Evolutionary conservation across 2,329 filamentous ascomycete genomes (phyloP).

Genomic region (Colletotrichum magnum): DNA sequence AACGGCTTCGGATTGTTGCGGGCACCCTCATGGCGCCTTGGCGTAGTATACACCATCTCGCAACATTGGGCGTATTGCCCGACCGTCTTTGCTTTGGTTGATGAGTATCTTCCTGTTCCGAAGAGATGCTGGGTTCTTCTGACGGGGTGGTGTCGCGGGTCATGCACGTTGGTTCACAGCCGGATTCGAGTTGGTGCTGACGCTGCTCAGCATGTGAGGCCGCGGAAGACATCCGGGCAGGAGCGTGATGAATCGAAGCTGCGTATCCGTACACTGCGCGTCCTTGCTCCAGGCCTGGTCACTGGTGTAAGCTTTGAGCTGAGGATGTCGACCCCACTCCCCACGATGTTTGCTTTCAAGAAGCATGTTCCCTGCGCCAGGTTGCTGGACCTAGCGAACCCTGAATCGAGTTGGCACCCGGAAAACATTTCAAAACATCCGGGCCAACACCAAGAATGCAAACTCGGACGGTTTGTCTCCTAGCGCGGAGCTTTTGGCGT

Average conservation of each 20-base stretch:
- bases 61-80: background rate
- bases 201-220: background rate
- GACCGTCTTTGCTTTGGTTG: background rate
- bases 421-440: slow-evolving; percentile 25
- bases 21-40: background rate
- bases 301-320: background rate
- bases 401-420: slow-evolving; percentile 20
- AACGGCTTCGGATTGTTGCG: background rate
- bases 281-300: slow-evolving; percentile 4
- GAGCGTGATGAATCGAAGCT: slow-evolving; percentile 9
- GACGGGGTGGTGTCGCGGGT: slow-evolving; percentile 5
- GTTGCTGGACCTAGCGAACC: slow-evolving; percentile 24
- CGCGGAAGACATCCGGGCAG: slow-evolving; percentile 19
- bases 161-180: slow-evolving; percentile 23
- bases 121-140: background rate
- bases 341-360: slow-evolving; percentile 29
- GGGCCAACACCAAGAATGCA: slow-evolving; percentile 13
- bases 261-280: background rate
- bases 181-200: background rate
- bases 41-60: slow-evolving; percentile 7
- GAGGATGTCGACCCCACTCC: slow-evolving; percentile 21
- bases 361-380: slow-evolving; percentile 36
- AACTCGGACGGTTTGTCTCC: slow-evolving; percentile 5
- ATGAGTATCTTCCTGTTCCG: background rate
- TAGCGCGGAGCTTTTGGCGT: slow-evolving; percentile 21